Evolutionary conservation across 768 basidiomycete genomes (phyloP), one percentile per base, ranked within the genome.

Genomic region (Saitozyma podzolica): DNA sequence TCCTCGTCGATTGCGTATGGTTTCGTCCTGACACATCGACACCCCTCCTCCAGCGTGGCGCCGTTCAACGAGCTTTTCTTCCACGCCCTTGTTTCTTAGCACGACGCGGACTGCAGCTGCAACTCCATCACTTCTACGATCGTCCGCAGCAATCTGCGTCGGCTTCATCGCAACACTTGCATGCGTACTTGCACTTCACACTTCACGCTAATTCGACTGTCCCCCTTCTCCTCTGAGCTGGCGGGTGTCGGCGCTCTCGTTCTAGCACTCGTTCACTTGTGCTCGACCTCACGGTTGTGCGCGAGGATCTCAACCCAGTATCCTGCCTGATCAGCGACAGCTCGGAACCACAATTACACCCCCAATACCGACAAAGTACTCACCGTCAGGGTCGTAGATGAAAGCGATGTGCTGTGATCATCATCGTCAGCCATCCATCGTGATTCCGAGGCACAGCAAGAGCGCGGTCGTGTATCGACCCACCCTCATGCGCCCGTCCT

Each of bases 401-500:
- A 74, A 78, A n/a, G 70, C 70, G 49, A 73, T 69, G 63, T 69
- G 63, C 64, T 69, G 55, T 2, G 40, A 9, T n/a, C 9, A n/a
- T 58, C 40, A 49, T 59, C 56, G 56, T 42, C 64, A 16, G 47
- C 42, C 43, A 40, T 19, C 50, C 4, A 47, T 47, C n/a, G n/a
- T 3, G 45, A 47, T 47, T 47, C 13, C 29, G 29, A 47, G 43
- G 3, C 13, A 39, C 0, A 53, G 51, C 9, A 39, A 16, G 47
- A 2, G 47, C 29, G 29, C 29, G 29, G 29, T 2, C 29, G 17
- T 48, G 47, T 48, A 6, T 48, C 29, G 37, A 65, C 70, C 65
- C 58, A 76, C 66, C 80, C 78, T 87, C 89, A 97, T 93, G 78
- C 83, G 37, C 11, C 94, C 92, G 59, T 95, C 94, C 0, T 84